phyloP scores from a whole-genome alignment of 148 eudicot genomes.

The Cornus kousa region DNA sequence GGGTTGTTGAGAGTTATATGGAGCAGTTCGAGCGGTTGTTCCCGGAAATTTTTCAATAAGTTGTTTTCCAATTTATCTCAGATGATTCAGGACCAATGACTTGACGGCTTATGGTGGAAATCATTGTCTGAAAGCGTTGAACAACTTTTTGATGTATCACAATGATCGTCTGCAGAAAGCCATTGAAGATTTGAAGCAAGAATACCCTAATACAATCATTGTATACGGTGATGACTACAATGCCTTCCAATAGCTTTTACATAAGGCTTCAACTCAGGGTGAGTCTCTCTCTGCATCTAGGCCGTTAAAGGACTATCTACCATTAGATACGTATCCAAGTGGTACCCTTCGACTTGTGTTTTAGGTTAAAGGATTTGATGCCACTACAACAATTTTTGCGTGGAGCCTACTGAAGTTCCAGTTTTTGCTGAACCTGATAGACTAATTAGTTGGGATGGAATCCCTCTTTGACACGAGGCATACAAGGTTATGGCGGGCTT shows the following conservation, averaged over 20 bases:
- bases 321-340: too few relatives aligned
- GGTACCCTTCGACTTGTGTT: too few relatives aligned
- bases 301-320: too few relatives aligned
- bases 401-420: slow-evolving; percentile 1
- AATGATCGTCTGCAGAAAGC: slow-evolving; percentile 20
- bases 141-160: slow-evolving; percentile 27
- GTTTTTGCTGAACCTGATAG: slow-evolving; percentile 18
- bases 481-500: not conserved
- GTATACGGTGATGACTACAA: not conserved
- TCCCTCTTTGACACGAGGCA: slow-evolving; percentile 13
- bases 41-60: slow-evolving; percentile 23
- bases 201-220: slow-evolving; percentile 19
- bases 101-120: slow-evolving; percentile 9
- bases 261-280: not conserved
- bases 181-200: slow-evolving; percentile 11
- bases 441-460: not conserved
- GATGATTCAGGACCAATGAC: not conserved
- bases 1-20: not conserved
- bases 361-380: not conserved
- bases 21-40: slow-evolving; percentile 18
- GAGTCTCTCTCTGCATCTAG: not conserved
- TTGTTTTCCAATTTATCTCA: slow-evolving; percentile 12
- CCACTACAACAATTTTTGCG: slow-evolving; percentile 15
- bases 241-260: slow-evolving; percentile 18
- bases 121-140: slow-evolving; percentile 8